Evolutionary conservation across 371 early-diverging fungal genomes (phyloP), one percentile per base, ranked within the genome.

Genomic region (Mucor racemosus): DNA sequence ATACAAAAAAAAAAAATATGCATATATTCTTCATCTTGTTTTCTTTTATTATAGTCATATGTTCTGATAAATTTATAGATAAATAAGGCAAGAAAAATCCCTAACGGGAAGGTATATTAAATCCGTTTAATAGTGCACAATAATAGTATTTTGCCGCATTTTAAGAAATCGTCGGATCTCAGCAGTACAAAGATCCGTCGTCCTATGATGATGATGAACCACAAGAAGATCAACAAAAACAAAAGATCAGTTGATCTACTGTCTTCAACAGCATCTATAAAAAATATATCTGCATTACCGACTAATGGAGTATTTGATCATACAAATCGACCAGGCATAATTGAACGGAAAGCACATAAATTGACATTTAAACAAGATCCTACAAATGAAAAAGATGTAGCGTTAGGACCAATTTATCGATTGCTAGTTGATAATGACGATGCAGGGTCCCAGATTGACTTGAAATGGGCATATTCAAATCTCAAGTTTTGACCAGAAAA

Each of bases 401-500:
- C 40, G 9, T 19, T 58, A 4, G 65, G 38, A 10, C 65, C 58
- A 19, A 26, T 65, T 5, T 65, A 42, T 38, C 35, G 58, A 15
- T 36, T 65, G 19, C 58, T 58, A 5, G 46, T 65, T 4, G 65
- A 65, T 46, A 21, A n/a, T 35, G 65, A 65, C 38, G 65, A 57
- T 46, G 33, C 39, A 15, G 40, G 48, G 41, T 21, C 65, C 34
- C 65, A 65, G 21, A 41, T 65, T 21, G 35, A 40, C 48, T 72
- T 72, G 58, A 58, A 59, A 11, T 72, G 68, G 72, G 19, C 40
- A 19, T 72, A 68, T 33, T 38, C 34, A 7, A 53, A 67, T 42
- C 68, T 72, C 1, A 56, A 67, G 7, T 64, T 72, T 21, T 44
- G 58, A 55, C 72, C 72, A 9, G 31, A 60, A 42, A 72, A 64